Conservation (phyloP, 2,329 filamentous ascomycete species). For the Fusarium dimerum region DNA sequence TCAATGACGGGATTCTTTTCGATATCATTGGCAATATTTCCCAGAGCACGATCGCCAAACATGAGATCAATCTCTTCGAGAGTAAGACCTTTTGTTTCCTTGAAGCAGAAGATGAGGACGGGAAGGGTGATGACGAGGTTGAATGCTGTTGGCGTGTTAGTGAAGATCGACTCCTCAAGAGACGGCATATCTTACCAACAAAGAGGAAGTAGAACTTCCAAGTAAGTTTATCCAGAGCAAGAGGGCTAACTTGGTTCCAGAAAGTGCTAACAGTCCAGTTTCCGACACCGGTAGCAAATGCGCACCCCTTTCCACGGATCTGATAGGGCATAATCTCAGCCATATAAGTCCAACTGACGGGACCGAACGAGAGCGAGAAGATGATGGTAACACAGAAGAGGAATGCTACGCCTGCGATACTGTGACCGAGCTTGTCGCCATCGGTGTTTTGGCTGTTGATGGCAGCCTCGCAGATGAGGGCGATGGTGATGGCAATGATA, state of each 20-base stretch:
- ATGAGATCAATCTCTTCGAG: conserved; percentile 58
- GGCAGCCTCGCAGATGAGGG: conserved; percentile 57
- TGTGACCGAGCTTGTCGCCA: conserved; percentile 41
- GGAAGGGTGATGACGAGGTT: conserved; percentile 39
- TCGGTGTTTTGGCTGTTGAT: conserved; percentile 53
- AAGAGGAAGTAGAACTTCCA: conserved; percentile 42
- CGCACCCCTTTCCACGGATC: conserved; percentile 45
- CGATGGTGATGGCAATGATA: conserved; percentile 56
- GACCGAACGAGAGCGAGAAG: conserved; percentile 55
- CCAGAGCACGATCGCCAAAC: conserved; percentile 44
- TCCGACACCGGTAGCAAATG: conserved; percentile 28
- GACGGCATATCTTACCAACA: conserved; percentile 17
- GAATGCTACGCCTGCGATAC: conserved; percentile 60
- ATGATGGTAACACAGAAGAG: conserved; percentile 55
- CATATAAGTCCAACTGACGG: conserved; percentile 60
- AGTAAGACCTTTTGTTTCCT: conserved; percentile 50
- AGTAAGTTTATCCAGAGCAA: conserved; percentile 42
- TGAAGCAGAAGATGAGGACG: conserved; percentile 50
- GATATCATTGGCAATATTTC: conserved; percentile 26
- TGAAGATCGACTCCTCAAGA: conserved; percentile 40
- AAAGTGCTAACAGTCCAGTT: conserved; percentile 40
- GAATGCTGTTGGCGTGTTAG: conserved; percentile 25
- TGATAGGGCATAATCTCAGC: conserved; percentile 64
- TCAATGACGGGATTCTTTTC: conserved; percentile 22
- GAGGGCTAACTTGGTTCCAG: conserved; percentile 59